Base-by-base conservation (phyloP, 2,329 filamentous ascomycete species). In the Fusarium transvaalense region DNA sequence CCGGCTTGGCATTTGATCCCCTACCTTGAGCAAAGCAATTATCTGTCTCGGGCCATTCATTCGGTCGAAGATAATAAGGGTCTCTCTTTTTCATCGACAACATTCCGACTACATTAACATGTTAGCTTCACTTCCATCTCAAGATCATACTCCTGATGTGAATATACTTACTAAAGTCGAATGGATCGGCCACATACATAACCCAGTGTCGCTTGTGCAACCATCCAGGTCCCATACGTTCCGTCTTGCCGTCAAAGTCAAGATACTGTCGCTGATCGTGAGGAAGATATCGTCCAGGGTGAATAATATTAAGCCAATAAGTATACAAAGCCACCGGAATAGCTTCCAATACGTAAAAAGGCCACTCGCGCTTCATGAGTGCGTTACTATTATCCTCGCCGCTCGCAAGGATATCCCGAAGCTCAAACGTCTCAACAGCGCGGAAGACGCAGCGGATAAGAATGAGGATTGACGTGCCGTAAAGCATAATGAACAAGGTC, bases 291-390 rank as follows among this genome's bases (percentile, higher is more conserved):
- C 78, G 75, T 46, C 81, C 81, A 0, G 83, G 82, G 60, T 84
- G 79, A 23, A 77, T 75, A 1, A 79, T 56, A 61, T 84, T 85
- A 69, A 82, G 78, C 38, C 84, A 67, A 10, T 75, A 74, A 0
- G 81, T 79, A 65, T 85, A 84, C 10, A 77, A 13, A 0, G 83
- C 59, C 78, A 84, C 84, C 3, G 82, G 76, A 0, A 75, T 68
- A 0, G 77, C 79, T 73, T 85, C 83, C 52, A 85, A 80, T 15
- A 82, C 76, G 60, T 80, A 84, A 56, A 85, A 84, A 35, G 78
- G 84, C 76, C 79, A 82, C 68, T 85, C 83, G 35, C 82, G 78
- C 7, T 76, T 74, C 27, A 84, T 50, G 1, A 83, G 70, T 0
- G 81, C 64, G 4, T 50, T 66, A 2, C 50, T 47, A 14, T 65